Conservation (phyloP, 2,329 filamentous ascomycete species). For the Trematosphaeria pertusa region DNA sequence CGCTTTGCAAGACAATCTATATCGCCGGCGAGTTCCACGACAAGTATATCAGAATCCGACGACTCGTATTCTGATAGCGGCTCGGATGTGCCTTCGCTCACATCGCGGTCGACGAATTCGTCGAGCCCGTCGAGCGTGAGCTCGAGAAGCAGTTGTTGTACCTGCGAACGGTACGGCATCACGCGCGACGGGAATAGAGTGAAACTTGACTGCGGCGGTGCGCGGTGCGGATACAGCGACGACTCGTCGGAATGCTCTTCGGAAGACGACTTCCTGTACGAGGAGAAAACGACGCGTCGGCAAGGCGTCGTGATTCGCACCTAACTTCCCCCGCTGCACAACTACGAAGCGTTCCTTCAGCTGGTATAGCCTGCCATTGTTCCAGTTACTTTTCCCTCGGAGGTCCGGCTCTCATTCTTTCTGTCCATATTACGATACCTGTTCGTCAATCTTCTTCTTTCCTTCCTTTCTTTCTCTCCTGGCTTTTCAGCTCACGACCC, state of each 20-base stretch:
- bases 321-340: slow-evolving; percentile 26
- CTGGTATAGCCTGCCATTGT: slow-evolving; percentile 1
- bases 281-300: slow-evolving; percentile 56
- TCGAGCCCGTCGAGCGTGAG: slow-evolving; percentile 73
- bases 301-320: slow-evolving; percentile 55
- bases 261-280: slow-evolving; percentile 66
- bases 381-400: not conserved
- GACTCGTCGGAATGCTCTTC: slow-evolving; percentile 74
- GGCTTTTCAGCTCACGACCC: not conserved
- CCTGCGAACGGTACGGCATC: slow-evolving; percentile 95
- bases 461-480: slow-evolving; percentile 2
- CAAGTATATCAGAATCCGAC: slow-evolving; percentile 58
- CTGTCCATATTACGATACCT: slow-evolving; percentile 21
- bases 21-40: slow-evolving; percentile 73
- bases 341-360: too few species aligned
- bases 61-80: slow-evolving; percentile 67
- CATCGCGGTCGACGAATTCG: slow-evolving; percentile 70
- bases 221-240: slow-evolving; percentile 82
- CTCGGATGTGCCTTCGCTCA: slow-evolving; percentile 75
- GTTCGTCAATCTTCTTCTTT: not conserved
- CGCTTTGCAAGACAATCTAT: slow-evolving; percentile 76
- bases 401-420: slow-evolving; percentile 17
- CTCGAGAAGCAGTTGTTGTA: slow-evolving; percentile 69
- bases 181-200: slow-evolving; percentile 91
- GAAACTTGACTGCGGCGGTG: slow-evolving; percentile 93